Base-by-base conservation (phyloP, 306 rosid species). In the Cucurbita ficifolia region DNA sequence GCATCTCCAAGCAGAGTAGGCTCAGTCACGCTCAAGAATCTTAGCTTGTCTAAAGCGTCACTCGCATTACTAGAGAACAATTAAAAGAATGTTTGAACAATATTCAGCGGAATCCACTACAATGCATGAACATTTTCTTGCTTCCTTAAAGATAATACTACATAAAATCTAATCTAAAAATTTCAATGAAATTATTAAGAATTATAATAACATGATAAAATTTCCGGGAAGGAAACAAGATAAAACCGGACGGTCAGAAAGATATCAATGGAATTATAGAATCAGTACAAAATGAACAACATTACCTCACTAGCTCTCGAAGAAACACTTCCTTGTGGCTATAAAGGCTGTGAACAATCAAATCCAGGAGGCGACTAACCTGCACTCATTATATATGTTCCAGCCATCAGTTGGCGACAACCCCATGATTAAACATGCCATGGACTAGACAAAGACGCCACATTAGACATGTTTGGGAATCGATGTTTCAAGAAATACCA, bases 281-380 rank as follows among this genome's bases (percentile, higher is more conserved):
- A 63, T 18, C 51, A 19, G 24, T 21, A 21, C 52, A 65, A 19
- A 65, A 2, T 2, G 38, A 65, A 65, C n/a, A 10, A 19, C 5
- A 43, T 83, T 65, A 92, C 97, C 97, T 89, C 73, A 92, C 97
- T 63, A 92, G 94, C 88, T 92, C 97, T 24, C 97, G 76, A 45
- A 92, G 96, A 79, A 92, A 92, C 64, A 92, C 96, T 78, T 92
- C 96, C 81, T 89, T 92, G 87, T 92, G 94, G 83, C 97, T 92
- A 45, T 92, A 92, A 10, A 92, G 82, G 86, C 97, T 92, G 80
- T 92, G 97, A 82, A 92, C 97, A 68, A 92, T 92, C 90, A 92
- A 92, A 82, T 92, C 96, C 87, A 92, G 10, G 49, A 92, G 81
- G 16, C 97, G 82, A 81, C 90, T 89, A 72, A 92, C 97, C 97